Evolutionary conservation across 805 yeast genomes (phyloP), one percentile per base, ranked within the genome.

Genomic region (Lipomyces oligophaga): DNA sequence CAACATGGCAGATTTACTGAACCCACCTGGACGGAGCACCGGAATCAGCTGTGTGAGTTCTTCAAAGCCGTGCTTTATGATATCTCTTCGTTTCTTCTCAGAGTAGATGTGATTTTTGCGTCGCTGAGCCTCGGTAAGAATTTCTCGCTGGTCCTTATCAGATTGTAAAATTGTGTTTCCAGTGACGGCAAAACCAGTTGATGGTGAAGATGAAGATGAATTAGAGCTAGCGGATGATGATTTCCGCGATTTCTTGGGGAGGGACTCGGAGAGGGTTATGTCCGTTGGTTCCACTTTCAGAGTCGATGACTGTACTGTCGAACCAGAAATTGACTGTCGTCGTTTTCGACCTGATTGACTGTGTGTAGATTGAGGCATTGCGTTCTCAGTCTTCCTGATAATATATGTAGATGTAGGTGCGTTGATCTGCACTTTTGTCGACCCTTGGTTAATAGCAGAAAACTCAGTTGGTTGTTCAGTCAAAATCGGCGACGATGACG

Each of bases 51-150:
- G 42, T 39, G 67, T 61, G 58, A 70, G 55, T 38, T 61, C 64
- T n/a, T 63, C 63, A 49, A 68, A 68, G 31, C 64, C 62, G 34
- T 54, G 58, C 54, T 67, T 68, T 53, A 70, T 71, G 27, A 53
- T 49, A 44, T 67, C 69, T 3, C 74, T 60, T 1, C 74, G 63
- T 24, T 65, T 61, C 57, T 70, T 66, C 43, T 70, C 74, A 34
- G 67, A 63, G 18, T 61, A 57, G 24, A 68, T 60, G 47, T 70
- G 74, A 45, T 68, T 69, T 36, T 55, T 42, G 18, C 75, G 60
- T 33, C 65, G 63, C 51, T 68, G 67, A 32, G 65, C 68, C 25
- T 65, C 68, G 8, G 65, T 45, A 3, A 64, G 57, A 25, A 44
- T 44, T 27, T 63, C 66, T 26, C 63, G 50, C 22, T n/a, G 30